These are phyloP conservation scores for Pisolithus marmoratus DNA, from an alignment of 768 basidiomycete species.

Conservation along the genomic window DNA sequence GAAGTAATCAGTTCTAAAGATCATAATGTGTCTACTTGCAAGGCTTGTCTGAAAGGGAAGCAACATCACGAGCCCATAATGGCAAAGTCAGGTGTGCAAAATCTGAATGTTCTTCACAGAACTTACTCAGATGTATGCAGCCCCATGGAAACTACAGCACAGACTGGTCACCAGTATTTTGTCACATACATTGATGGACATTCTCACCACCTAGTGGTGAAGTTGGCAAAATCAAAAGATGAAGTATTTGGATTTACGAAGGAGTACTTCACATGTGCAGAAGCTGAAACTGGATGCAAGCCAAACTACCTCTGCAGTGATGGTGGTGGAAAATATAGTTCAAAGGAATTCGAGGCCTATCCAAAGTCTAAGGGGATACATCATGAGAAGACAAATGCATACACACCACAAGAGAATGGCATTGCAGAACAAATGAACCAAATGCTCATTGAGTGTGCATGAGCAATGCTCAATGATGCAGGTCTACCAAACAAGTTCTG, in stretches of 20 bases:
- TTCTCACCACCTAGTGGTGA: slow-evolving; percentile 9
- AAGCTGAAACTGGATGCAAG: slow-evolving; percentile 8
- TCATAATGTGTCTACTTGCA: slow-evolving; percentile 4
- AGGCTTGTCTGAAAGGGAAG: slow-evolving; percentile 19
- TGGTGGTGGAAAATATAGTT: slow-evolving; percentile 18
- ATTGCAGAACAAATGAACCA: slow-evolving; percentile 36
- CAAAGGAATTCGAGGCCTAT: slow-evolving; percentile 1
- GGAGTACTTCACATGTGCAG: not conserved
- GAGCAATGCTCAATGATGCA: slow-evolving; percentile 22
- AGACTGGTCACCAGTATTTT: too few relatives aligned
- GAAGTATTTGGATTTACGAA: too few relatives aligned
- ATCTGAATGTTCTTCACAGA: too few relatives aligned
- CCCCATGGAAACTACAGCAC: too few relatives aligned
- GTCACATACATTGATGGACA: too few relatives aligned
- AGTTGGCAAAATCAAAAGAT: too few relatives aligned
- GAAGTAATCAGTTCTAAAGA: not conserved
- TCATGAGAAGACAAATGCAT: slow-evolving; percentile 12
- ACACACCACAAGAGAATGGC: slow-evolving; percentile 38
- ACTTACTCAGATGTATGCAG: too few relatives aligned
- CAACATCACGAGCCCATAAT: slow-evolving; percentile 10
- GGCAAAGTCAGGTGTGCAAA: slow-evolving; percentile 2
- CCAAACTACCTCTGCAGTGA: slow-evolving; percentile 18
- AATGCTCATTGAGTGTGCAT: slow-evolving; percentile 27
- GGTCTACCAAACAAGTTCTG: not conserved
- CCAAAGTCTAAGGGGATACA: slow-evolving; percentile 9